These are phyloP conservation scores for Uronychia binucleata DNA, from an alignment of 73 alveolate species.

Conservation along the genomic window DNA sequence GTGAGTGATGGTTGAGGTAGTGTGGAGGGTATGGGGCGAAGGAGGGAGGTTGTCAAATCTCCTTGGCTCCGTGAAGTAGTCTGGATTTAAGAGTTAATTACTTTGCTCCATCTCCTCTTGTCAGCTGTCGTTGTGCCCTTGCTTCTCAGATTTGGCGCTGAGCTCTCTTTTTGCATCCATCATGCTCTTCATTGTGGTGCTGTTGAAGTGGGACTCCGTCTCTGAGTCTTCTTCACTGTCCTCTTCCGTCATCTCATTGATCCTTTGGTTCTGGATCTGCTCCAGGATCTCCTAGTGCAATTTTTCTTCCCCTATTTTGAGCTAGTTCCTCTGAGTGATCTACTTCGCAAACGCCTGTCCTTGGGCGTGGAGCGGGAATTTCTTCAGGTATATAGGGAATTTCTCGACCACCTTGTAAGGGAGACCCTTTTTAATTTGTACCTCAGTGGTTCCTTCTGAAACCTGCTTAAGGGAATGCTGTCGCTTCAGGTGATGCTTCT, in stretches of 20 bases:
- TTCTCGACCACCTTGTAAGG: slow-evolving; percentile 10
- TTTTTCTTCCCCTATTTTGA: background rate
- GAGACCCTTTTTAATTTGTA: background rate
- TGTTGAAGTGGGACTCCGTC: background rate
- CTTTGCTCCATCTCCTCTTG: background rate
- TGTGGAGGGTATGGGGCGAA: too few species aligned
- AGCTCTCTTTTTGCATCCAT: background rate
- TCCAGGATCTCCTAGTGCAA: background rate
- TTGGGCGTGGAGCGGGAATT: slow-evolving; percentile 21
- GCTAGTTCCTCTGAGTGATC: background rate
- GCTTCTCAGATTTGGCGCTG: background rate
- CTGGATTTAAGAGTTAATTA: background rate
- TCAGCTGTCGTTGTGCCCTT: background rate
- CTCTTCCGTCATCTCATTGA: background rate
- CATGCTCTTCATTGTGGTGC: background rate
- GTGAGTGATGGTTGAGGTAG: too few species aligned
- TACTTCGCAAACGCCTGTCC: background rate
- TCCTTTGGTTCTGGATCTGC: background rate
- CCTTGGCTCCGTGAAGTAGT: background rate
- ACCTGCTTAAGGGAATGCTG: background rate
- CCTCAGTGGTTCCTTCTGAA: background rate
- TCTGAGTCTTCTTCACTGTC: background rate
- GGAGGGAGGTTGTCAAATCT: background rate
- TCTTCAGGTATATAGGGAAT: slow-evolving; percentile 18
- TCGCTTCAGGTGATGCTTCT: background rate